A percentile compares a stretch with the other conserved stretches of the same genome.
Evolutionary conservation across 164 flowering plant species (phyloP).

Genomic region (Platanus orientalis): DNA sequence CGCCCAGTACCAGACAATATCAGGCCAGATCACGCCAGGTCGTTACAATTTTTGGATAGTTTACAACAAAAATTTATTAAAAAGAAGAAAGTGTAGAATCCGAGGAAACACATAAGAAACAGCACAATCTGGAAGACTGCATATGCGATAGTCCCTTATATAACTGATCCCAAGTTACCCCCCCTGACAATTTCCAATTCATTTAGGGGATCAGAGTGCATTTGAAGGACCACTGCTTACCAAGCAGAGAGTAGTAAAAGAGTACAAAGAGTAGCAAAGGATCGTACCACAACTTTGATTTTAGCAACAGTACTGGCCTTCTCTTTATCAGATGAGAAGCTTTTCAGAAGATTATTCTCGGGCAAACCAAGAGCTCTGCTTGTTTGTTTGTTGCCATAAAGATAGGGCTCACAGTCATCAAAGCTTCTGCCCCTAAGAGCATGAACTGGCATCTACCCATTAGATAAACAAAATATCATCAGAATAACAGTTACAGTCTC

Average conservation of each 20-base stretch:
- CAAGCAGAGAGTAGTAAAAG: background rate
- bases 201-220: background rate
- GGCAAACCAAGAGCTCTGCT: conserved; percentile 40
- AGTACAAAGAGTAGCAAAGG: conserved; percentile 1
- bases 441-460: conserved; percentile 44
- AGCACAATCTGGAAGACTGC: too few species aligned
- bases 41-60: too few species aligned
- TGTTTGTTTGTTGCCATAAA: conserved; percentile 35
- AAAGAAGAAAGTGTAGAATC: too few species aligned
- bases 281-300: conserved; percentile 86
- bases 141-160: too few species aligned
- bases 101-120: too few species aligned
- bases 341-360: conserved; percentile 52
- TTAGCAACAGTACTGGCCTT: conserved; percentile 69
- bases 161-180: too few species aligned
- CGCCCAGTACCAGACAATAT: too few species aligned
- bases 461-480: background rate
- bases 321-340: conserved; percentile 55
- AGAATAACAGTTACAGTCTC: background rate
- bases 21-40: too few species aligned
- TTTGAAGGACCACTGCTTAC: background rate
- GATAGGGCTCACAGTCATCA: conserved; percentile 71
- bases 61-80: background rate
- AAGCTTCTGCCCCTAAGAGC: conserved; percentile 55
- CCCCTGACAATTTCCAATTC: background rate